A percentile compares a stretch with the other conserved stretches of the same genome.
Evolutionary conservation across 345 rosid species (phyloP).

Genomic region (Orychophragmus violaceus): DNA sequence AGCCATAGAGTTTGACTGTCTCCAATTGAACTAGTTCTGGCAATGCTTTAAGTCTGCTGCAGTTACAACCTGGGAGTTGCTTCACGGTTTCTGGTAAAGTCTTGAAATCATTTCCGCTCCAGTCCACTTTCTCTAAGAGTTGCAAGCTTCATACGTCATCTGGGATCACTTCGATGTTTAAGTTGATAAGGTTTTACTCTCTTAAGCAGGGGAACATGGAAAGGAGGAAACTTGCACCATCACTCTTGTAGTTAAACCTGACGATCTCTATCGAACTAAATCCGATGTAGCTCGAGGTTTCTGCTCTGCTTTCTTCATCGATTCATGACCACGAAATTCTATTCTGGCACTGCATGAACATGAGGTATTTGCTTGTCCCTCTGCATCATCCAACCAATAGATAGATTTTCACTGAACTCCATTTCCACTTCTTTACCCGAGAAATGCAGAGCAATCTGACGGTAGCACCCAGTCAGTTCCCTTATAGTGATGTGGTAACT

Average conservation of each 20-base stretch:
- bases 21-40: too few species aligned
- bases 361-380: too few species aligned
- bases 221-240: neutral
- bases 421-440: neutral
- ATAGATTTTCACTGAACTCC: neutral
- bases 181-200: slow-evolving; percentile 2
- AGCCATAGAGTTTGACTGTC: slow-evolving; percentile 14
- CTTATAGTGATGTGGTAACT: neutral
- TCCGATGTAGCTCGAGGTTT: neutral
- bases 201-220: neutral
- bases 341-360: too few species aligned
- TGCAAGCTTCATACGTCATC: neutral
- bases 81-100: slow-evolving; percentile 1
- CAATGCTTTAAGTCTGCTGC: too few species aligned
- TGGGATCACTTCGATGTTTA: neutral
- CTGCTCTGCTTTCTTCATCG: too few species aligned
- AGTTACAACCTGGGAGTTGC: neutral
- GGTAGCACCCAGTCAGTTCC: neutral
- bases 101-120: slow-evolving; percentile 17
- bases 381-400: too few species aligned
- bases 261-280: neutral
- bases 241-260: neutral
- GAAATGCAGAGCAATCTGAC: neutral
- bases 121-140: slow-evolving; percentile 15
- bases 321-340: neutral